Base-by-base conservation (phyloP, 768 basidiomycete genomes). In the Amyloporia xantha region DNA sequence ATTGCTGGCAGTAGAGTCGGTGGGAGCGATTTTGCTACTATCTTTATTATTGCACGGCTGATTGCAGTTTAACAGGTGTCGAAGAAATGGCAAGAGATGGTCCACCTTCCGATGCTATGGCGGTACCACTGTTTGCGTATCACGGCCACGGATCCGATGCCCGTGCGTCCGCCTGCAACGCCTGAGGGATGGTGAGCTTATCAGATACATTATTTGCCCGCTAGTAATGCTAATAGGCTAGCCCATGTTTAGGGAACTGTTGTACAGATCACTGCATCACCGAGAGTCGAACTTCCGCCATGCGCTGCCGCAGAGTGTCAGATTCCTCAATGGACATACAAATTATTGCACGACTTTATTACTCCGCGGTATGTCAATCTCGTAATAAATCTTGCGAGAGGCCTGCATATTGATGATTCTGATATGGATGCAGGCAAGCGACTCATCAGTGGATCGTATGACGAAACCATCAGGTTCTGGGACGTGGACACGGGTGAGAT, bases 381-480 rank as follows among this genome's bases (percentile, higher is more conserved):
- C 42, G 20, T 25, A 23, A 7, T 10, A 23, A 23, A 27, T 41
- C 19, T n/a, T 10, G 40, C 19, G 19, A 23, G 10, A n/a, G 9
- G 40, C 19, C n/a, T 41, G 13, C 11, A 11, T 24, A 11, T n/a
- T n/a, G n/a, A n/a, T n/a, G 23, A 10, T 26, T 0, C 19, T 20
- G 17, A 9, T 11, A 17, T 40, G 7, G 25, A 15, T 7, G 21
- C 10, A 64, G 88, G 86, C 15, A 85, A 91, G 58, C 72, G 85
- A 7, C 71, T 95, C 36, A 90, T 95, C 54, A 91, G 86, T 54
- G 92, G 92, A 13, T 88, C 86, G 23, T 92, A 93, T 59, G 91
- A 94, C 48, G 91, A 92, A 64, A 91, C 87, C 1, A 93, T 95
- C 52, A 75, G 91, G 11, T 89, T 95, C 66, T 95, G 91, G 92